Conservation (phyloP, 2,329 filamentous ascomycete species). For the Neofusicoccum umdonicola region DNA sequence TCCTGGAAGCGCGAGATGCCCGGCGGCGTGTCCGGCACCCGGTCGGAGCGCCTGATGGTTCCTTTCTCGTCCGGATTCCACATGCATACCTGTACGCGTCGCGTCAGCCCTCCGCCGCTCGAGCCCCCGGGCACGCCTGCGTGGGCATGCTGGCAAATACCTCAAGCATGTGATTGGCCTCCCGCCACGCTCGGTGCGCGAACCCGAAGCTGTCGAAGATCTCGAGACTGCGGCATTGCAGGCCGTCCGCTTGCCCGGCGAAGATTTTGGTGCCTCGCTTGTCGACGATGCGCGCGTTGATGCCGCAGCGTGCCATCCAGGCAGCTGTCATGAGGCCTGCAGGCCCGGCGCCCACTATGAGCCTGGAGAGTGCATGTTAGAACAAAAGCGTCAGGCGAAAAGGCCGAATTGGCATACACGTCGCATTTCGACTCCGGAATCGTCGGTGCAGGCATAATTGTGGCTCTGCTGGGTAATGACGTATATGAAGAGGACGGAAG, state of each 20-base stretch:
- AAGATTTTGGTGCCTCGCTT: constrained; percentile 42
- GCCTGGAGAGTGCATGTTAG: constrained; percentile 20
- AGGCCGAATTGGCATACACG: constrained; percentile 26
- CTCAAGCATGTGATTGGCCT: constrained; percentile 68
- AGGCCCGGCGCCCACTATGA: constrained; percentile 41
- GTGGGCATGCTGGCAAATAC: constrained; percentile 34
- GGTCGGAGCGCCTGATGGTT: constrained; percentile 56
- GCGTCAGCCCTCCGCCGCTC: background rate
- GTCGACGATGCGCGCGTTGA: constrained; percentile 42
- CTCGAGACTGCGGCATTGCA: constrained; percentile 44
- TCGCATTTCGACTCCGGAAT: constrained; percentile 34
- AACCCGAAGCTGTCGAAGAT: constrained; percentile 64
- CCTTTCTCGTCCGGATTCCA: constrained; percentile 62
- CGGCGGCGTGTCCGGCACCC: constrained; percentile 61
- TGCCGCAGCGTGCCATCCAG: constrained; percentile 42
- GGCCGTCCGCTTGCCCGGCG: constrained; percentile 41
- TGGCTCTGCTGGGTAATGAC: background rate
- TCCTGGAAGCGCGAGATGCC: constrained; percentile 64
- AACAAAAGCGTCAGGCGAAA: background rate
- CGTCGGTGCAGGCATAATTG: constrained; percentile 25
- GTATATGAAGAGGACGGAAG: background rate
- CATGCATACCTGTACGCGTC: constrained; percentile 33
- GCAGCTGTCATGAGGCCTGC: constrained; percentile 41
- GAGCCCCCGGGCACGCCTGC: too few relatives aligned
- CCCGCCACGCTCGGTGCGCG: constrained; percentile 62